Conservation (phyloP, 257 asterid species). For the Nicotiana sylvestris region DNA sequence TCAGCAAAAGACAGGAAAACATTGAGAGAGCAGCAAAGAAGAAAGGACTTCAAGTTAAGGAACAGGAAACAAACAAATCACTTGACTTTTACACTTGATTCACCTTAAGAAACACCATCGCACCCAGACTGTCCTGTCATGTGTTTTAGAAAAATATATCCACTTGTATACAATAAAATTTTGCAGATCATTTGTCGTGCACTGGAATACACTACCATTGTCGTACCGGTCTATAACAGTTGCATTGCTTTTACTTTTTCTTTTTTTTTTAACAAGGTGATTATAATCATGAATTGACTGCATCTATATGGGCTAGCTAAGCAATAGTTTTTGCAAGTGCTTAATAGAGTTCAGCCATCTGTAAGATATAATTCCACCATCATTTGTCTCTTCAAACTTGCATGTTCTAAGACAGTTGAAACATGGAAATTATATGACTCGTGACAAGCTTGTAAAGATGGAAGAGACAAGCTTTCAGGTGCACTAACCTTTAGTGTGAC, state of each 20-base stretch:
- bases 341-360: not conserved
- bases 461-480: not conserved
- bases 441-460: not conserved
- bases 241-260: not conserved
- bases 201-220: not conserved
- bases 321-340: not conserved
- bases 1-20: too few relatives aligned
- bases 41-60: too few relatives aligned
- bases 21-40: too few relatives aligned
- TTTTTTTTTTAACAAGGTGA: not conserved
- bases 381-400: not conserved
- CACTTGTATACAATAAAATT: not conserved
- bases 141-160: not conserved
- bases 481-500: constrained; percentile 85
- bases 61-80: too few relatives aligned
- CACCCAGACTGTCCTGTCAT: not conserved
- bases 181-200: not conserved
- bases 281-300: not conserved
- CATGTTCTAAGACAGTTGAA: constrained; percentile 1
- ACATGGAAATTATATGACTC: not conserved
- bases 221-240: not conserved
- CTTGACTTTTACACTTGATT: not conserved
- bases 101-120: not conserved
- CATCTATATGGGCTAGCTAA: not conserved
- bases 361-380: not conserved